phyloP scores from a whole-genome alignment of 1,139 yeast genomes.

The Ogataea hybrid region DNA sequence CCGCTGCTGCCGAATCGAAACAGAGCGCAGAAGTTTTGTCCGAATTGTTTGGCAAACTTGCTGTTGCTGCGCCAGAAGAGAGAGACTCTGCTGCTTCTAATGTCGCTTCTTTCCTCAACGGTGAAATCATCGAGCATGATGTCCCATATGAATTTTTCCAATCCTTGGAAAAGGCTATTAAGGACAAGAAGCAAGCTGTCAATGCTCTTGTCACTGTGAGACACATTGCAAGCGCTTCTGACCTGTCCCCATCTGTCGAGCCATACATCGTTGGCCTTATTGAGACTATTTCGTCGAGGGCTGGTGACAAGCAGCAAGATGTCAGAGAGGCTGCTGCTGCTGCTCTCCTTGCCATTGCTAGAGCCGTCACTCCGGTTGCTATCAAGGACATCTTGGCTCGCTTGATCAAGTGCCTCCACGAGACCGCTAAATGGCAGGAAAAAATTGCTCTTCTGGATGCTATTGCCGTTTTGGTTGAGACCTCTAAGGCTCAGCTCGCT shows the following conservation, averaged over 20 bases:
- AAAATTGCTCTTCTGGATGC: conserved; percentile 89
- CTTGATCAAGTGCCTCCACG: conserved; percentile 63
- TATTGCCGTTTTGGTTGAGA: conserved; percentile 82
- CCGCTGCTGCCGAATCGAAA: conserved; percentile 64
- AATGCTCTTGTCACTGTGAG: conserved; percentile 83
- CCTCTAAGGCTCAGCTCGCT: conserved; percentile 95
- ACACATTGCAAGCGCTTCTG: conserved; percentile 81
- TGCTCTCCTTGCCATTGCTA: conserved; percentile 77
- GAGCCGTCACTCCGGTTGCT: conserved; percentile 87
- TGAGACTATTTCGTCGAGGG: conserved; percentile 64
- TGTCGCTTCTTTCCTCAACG: conserved; percentile 91
- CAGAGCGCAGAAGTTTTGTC: conserved; percentile 80
- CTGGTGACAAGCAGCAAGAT: conserved; percentile 88
- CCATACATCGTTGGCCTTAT: conserved; percentile 85
- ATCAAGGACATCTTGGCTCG: conserved; percentile 87
- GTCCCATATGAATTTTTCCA: conserved; percentile 88
- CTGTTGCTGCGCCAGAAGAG: conserved; percentile 83
- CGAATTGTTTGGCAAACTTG: conserved; percentile 89
- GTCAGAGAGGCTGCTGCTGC: conserved; percentile 66
- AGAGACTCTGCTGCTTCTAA: conserved; percentile 86
- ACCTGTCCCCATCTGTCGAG: conserved; percentile 88
- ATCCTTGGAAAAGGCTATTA: conserved; percentile 72
- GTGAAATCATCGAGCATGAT: conserved; percentile 97
- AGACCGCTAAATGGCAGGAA: conserved; percentile 96
- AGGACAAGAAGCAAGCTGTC: conserved; percentile 70